Base-by-base conservation (phyloP, 176 grass and related monocot genomes). In the Oryza meyeriana region DNA sequence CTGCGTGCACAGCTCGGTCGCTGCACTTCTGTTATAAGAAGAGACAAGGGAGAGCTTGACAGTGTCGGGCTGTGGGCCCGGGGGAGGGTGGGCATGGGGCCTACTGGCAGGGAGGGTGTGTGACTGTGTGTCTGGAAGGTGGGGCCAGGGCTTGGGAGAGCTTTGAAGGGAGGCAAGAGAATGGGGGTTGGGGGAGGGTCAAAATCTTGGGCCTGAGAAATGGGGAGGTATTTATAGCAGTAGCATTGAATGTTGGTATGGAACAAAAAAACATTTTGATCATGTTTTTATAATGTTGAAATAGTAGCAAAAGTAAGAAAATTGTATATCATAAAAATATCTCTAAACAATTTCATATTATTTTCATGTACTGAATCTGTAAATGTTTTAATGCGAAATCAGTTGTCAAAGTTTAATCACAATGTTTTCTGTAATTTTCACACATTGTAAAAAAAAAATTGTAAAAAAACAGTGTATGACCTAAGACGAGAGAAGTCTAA, bases 141-240 rank as follows among this genome's bases (percentile, higher is more conserved):
- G 52, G 63, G 78, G 76, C 10, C 74, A 75, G 38, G 64, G 62
- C 25, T 47, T 72, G 68, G 24, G 64, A 25, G 35, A 36, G 71
- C 85, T 73, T 87, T 69, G 42, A 87, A 81, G 85, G 85, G 62
- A 87, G 71, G 85, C 69, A 74, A 74, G 59, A 38, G 31, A 5
- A 31, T 52, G 13, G 61, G 34, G 62, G 24, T 89, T 39, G 81
- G 87, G 77, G 63, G 80, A 29, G 30, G 36, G 87, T 85, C 82
- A 17, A 81, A 76, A 81, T 76, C 86, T 71, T 10, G 38, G 61
- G 6, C 25, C 14, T 72, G 25, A 72, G 25, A 45, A 47, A 72
- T 47, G 7, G 24, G 24, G 38, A 27, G 62, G 12, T 34, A 32
- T 18, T 35, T 31, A 5, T 29, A 33, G 10, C 4, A 29, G 29